Base-by-base conservation (phyloP, 148 eudicot species). In the Polygonum maritimum region DNA sequence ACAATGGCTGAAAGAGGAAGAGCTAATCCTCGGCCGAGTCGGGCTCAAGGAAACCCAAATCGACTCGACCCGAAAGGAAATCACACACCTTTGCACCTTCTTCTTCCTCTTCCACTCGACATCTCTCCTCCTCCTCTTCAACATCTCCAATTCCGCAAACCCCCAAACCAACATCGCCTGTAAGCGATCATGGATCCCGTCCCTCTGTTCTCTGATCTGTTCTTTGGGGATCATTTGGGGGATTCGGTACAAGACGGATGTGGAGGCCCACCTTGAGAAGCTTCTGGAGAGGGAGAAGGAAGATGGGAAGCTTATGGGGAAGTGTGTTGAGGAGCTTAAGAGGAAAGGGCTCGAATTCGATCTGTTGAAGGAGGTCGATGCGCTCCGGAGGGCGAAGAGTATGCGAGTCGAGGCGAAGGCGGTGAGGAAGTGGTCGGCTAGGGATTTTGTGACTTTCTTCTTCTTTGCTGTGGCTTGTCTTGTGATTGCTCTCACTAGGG, bases 1-100 rank as follows among this genome's bases (percentile, higher is more conserved):
- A 54, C 97, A 92, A 78, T 92, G 97, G 97, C 88, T 88, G 2
- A 92, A 92, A 79, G 98, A 93, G 69, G 86, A 90, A 76, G 88
- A 90, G 39, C 88, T 93, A 19, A 93, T 93, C 76, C 86, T 87
- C 36, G 77, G 80, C 14, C 80, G 98, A 76, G 81, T 82, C 75
- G 62, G 93, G n/a, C 82, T 88, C 47, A 93, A 89, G 76, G 98
- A 90, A 72, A 82, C 90, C 63, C 98, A 93, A 85, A 85, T 93
- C 83, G 96, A 93, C 74, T 80, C 86, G 0, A 76, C 82, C 33
- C 90, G 88, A 0, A 83, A 87, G 12, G 87, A 93, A 36, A 69
- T 89, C 79, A 93, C 98, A 0, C 85, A 83, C n/a, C 96, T 93
- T 35, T 90, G 89, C 86, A 86, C 89, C 41, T 77, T 90, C 82